Evolutionary conservation across 345 rosid genomes (phyloP).

Genomic region (Populus ilicifolia): DNA sequence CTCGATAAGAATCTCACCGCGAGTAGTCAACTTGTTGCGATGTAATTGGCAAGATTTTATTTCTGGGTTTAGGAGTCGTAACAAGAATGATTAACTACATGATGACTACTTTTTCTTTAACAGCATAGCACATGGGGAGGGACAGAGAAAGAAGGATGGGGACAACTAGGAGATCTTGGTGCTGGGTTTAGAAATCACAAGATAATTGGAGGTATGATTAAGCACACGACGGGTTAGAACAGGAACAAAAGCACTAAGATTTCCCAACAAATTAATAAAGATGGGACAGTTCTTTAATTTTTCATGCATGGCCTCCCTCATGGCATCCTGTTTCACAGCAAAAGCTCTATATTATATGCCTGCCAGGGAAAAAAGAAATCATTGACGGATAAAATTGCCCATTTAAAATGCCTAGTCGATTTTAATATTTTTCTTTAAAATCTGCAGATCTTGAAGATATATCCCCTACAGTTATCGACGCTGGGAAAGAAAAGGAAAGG

Average conservation of each 20-base stretch:
- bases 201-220: constrained; percentile 11
- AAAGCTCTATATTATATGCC: no score
- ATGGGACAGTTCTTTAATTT: neutral
- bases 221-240: neutral
- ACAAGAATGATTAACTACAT: neutral
- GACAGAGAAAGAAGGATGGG: neutral
- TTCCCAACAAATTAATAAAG: neutral
- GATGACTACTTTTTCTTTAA: neutral
- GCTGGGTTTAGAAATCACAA: neutral
- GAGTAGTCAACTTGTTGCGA: neutral
- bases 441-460: no score
- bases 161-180: constrained; percentile 10
- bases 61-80: neutral
- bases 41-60: neutral
- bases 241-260: neutral
- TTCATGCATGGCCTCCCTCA: neutral
- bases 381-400: no score
- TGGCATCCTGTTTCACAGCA: neutral
- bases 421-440: no score
- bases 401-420: no score
- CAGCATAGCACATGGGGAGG: neutral
- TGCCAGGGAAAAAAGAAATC: no score
- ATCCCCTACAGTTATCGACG: no score
- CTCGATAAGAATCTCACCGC: neutral
- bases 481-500: no score